phyloP scores from a whole-genome alignment of 352 stramenopile genomes.

The Paralagenidium karlingii region DNA sequence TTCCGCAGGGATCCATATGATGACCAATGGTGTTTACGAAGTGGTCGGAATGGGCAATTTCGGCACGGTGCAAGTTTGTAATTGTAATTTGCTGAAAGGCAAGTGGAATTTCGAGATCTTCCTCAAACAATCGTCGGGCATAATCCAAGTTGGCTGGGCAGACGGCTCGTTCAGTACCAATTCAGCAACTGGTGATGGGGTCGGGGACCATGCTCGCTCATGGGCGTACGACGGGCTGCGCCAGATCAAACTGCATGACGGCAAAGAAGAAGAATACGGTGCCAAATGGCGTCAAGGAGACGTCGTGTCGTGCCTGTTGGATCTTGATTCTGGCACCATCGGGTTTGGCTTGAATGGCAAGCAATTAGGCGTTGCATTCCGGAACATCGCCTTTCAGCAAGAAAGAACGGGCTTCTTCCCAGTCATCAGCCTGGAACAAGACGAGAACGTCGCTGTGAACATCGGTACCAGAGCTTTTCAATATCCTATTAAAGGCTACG shows the following conservation, averaged over 20 bases:
- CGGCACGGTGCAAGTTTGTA: slow-evolving; percentile 42
- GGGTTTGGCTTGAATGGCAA: slow-evolving; percentile 80
- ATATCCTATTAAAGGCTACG: slow-evolving; percentile 26
- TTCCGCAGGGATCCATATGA: too few relatives aligned
- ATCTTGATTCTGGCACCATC: slow-evolving; percentile 57
- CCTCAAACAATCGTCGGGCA: slow-evolving; percentile 73
- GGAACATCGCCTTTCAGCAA: slow-evolving; percentile 13
- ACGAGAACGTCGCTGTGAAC: slow-evolving; percentile 75
- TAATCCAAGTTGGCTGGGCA: slow-evolving; percentile 90
- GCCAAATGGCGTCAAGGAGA: slow-evolving; percentile 65
- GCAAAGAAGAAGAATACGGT: slow-evolving; percentile 50
- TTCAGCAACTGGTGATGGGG: slow-evolving; percentile 74
- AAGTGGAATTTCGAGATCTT: slow-evolving; percentile 89
- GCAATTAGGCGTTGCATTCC: slow-evolving; percentile 45
- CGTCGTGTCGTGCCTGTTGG: slow-evolving; percentile 80
- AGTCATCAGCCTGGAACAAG: slow-evolving; percentile 71
- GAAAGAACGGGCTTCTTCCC: slow-evolving; percentile 42
- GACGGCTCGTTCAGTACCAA: slow-evolving; percentile 65
- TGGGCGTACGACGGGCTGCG: slow-evolving; percentile 86
- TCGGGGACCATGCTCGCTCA: slow-evolving; percentile 82
- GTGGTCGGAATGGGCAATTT: slow-evolving; percentile 66
- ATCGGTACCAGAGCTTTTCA: slow-evolving; percentile 67
- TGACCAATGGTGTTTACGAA: slow-evolving; percentile 53
- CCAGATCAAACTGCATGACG: slow-evolving; percentile 74
- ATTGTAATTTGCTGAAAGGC: slow-evolving; percentile 27